Evolutionary conservation across 352 stramenopile species (phyloP), one percentile per base, ranked within the genome.

Genomic region (Phytopythium ostracodes): DNA sequence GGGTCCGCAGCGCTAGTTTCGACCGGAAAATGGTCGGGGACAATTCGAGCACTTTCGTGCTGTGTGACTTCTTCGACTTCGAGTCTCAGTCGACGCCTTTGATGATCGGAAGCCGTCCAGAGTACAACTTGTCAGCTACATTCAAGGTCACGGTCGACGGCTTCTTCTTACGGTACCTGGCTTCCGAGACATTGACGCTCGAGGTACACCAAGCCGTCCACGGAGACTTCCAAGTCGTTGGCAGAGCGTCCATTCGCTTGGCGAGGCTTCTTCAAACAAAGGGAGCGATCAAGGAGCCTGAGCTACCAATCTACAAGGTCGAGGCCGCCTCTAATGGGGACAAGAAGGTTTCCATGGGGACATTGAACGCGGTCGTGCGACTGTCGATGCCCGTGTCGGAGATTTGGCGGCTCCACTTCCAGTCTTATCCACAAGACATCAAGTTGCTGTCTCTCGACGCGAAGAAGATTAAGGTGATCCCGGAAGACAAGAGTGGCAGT

Each of bases 61-160:
- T 98, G 20, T 90, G 95, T 35, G 94, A 98, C 60, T 98, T 98
- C 61, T 98, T 96, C 64, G 90, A 98, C 64, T 98, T 96, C 61
- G 92, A 98, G 67, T 96, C 89, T 1, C 91, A 98, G 71, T 86
- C 91, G 47, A 98, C 92, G 40, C 76, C 92, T 27, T 70, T 98
- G 35, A 56, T 97, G 15, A 75, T 89, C 14, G 93, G 94, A 27
- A 81, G 61, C 40, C 73, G 75, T 20, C 93, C 92, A 3, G 75
- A 84, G 20, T 98, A 96, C 73, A 96, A 97, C 65, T 95, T 98
- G 58, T 91, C 91, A 10, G 81, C 88, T 15, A 96, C 81, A 0
- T 98, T 96, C 68, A 97, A 96, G 64, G 84, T 98, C 51, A 95
- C 83, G 0, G 87, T 97, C 6, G 93, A 98, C 67, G 91, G 91